Conservation (phyloP, 2,329 filamentous ascomycete species). For the Ustulina deusta region DNA sequence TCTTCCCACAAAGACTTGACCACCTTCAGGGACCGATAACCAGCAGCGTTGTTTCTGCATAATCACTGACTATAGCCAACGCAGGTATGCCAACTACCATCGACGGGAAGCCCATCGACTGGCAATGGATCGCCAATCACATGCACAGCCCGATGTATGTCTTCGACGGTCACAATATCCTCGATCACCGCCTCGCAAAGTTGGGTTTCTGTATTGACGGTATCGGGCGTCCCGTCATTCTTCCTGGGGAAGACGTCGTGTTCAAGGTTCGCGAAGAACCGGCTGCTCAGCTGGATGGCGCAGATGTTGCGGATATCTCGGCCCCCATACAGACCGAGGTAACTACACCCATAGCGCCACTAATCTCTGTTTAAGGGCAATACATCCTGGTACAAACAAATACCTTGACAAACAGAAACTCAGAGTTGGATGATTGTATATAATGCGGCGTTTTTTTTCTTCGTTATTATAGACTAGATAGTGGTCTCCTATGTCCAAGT, state of each 20-base stretch:
- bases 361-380: not conserved
- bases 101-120: not conserved
- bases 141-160: conserved; percentile 3
- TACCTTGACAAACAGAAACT: not conserved
- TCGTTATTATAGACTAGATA: not conserved
- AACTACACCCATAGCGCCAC: not conserved
- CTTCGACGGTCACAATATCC: conserved; percentile 1
- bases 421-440: not conserved
- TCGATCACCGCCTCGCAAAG: not conserved
- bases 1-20: not conserved
- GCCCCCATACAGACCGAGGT: not conserved
- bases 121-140: not conserved
- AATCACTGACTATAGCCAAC: not conserved
- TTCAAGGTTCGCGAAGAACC: not conserved
- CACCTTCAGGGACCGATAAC: not conserved
- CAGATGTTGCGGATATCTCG: not conserved
- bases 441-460: not conserved
- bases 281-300: not conserved
- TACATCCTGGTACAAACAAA: not conserved
- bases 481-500: not conserved
- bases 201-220: conserved; percentile 4
- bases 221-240: not conserved
- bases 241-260: not conserved
- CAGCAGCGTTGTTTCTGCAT: not conserved
- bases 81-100: not conserved